These are phyloP conservation scores for Taxawa tesnikishii DNA, from an alignment of 2,329 filamentous ascomycete genomes.

Conservation along the genomic window DNA sequence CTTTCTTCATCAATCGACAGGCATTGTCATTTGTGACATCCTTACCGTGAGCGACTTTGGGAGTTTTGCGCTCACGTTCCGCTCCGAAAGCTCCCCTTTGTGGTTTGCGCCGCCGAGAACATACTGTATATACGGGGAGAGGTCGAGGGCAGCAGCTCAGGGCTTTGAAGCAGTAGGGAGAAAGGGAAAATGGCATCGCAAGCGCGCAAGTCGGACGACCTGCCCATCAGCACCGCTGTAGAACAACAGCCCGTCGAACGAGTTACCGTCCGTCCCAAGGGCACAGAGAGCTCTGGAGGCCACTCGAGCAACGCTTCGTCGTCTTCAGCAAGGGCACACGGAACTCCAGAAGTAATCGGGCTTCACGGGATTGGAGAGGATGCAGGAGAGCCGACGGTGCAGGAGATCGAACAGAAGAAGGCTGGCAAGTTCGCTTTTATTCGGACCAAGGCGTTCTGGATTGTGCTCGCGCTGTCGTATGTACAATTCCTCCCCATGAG, in stretches of 20 bases:
- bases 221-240: conserved; percentile 7
- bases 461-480: conserved; percentile 53
- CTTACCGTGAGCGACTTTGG: conserved; percentile 39
- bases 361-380: conserved; percentile 12
- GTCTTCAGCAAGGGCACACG: conserved; percentile 15
- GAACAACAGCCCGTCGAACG: conserved; percentile 13
- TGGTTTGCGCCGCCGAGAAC: neutral
- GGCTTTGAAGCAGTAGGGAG: no score
- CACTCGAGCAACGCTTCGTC: conserved; percentile 11
- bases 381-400: conserved; percentile 14
- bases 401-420: conserved; percentile 27
- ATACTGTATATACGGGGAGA: no score
- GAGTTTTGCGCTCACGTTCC: conserved; percentile 44
- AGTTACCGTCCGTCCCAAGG: conserved; percentile 19
- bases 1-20: no score
- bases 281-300: conserved; percentile 10
- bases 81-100: conserved; percentile 32
- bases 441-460: conserved; percentile 75
- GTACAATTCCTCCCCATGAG: neutral
- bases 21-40: conserved; percentile 1
- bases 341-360: conserved; percentile 22
- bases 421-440: conserved; percentile 56
- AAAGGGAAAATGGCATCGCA: conserved; percentile 4
- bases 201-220: conserved; percentile 1
- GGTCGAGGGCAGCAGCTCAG: no score